These are phyloP conservation scores for Gymnopus androsaceus DNA, from an alignment of 1,284 basidiomycete species.

Conservation along the genomic window DNA sequence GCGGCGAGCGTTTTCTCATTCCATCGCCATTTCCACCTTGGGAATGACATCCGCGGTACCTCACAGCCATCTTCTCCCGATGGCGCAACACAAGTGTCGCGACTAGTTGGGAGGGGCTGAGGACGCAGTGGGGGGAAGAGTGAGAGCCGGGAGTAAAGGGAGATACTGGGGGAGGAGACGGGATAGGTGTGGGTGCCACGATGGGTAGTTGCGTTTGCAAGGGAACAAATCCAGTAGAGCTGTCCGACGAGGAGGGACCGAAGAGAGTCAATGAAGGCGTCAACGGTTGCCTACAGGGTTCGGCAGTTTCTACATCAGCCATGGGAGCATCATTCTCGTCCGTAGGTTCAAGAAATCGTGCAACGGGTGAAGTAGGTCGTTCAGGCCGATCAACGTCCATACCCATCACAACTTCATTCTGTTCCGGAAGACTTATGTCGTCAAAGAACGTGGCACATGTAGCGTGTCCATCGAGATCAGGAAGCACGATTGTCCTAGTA, in stretches of 20 bases:
- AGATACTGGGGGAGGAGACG: constrained; percentile 9
- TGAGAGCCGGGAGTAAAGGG: constrained; percentile 1
- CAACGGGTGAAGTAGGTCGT: constrained; percentile 12
- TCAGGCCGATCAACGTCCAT: constrained; percentile 4
- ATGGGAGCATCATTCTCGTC: not conserved
- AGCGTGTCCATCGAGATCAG: constrained; percentile 4
- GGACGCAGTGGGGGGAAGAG: constrained; percentile 5
- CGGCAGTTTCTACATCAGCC: not conserved
- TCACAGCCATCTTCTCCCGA: constrained; percentile 11
- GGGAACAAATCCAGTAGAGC: not conserved
- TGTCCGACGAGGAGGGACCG: not conserved
- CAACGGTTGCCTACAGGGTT: not conserved
- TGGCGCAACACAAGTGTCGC: constrained; percentile 16
- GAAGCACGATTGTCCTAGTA: not conserved
- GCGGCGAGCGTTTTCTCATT: constrained; percentile 7
- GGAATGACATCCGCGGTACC: constrained; percentile 7
- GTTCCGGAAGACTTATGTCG: not conserved
- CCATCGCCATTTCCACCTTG: not conserved
- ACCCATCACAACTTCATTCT: not conserved
- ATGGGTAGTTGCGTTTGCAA: not conserved
- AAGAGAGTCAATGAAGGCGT: not conserved
- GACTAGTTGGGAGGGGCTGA: constrained; percentile 13
- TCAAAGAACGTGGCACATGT: not conserved
- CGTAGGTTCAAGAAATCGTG: not conserved
- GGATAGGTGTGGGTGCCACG: constrained; percentile 4